phyloP scores from a whole-genome alignment of 2,329 filamentous ascomycete genomes.

The Diaporthe sp. region DNA sequence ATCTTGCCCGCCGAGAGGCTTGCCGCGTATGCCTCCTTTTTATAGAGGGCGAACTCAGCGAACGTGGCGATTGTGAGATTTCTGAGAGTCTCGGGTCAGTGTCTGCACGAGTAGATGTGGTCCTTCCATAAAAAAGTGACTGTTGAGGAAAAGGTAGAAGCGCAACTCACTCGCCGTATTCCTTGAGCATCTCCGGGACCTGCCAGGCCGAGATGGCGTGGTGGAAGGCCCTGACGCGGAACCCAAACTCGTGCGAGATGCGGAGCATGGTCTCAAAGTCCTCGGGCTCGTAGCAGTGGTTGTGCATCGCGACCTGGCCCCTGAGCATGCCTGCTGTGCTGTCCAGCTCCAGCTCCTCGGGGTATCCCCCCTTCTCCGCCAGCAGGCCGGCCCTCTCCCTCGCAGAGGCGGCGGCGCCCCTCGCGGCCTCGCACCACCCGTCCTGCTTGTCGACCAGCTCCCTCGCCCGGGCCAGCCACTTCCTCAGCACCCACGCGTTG shows the following conservation, averaged over 20 bases:
- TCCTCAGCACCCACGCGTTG: constrained; percentile 55
- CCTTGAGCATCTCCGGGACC: constrained; percentile 56
- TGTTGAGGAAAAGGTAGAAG: neutral
- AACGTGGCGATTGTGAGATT: constrained; percentile 61
- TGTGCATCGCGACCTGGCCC: constrained; percentile 57
- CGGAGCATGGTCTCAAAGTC: constrained; percentile 60
- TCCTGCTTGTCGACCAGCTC: constrained; percentile 55
- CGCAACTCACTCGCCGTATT: constrained; percentile 52
- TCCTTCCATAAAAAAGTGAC: too few relatives aligned
- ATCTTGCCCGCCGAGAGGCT: constrained; percentile 57
- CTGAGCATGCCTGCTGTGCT: constrained; percentile 57
- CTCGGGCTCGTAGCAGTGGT: constrained; percentile 61
- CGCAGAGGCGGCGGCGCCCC: constrained; percentile 40
- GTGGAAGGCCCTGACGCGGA: constrained; percentile 57
- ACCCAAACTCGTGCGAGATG: constrained; percentile 59
- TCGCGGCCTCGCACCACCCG: constrained; percentile 42
- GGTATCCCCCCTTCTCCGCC: constrained; percentile 45
- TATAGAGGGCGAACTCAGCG: constrained; percentile 58
- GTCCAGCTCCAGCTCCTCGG: constrained; percentile 56
- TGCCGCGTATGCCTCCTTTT: constrained; percentile 57
- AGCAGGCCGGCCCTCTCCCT: constrained; percentile 43
- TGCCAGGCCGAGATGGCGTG: constrained; percentile 57
- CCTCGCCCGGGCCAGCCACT: constrained; percentile 55
- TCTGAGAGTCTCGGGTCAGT: constrained; percentile 40
- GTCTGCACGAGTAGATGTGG: neutral